Evolutionary conservation across 106 monocot species (phyloP).

Genomic region (Agapanthus africanus): DNA sequence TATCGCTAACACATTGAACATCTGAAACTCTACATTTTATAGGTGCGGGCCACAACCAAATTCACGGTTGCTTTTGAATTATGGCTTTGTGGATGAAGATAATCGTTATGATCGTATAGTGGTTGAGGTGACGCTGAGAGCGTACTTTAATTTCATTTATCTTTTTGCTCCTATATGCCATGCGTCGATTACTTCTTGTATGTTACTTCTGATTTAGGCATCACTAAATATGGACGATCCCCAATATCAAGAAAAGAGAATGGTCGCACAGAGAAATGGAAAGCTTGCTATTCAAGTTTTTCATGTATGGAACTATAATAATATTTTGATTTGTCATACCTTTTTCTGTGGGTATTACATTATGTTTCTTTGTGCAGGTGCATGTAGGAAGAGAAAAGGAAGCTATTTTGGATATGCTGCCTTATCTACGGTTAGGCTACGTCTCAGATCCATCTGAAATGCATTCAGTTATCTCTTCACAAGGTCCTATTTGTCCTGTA

Average conservation of each 20-base stretch:
- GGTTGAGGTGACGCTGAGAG: slow-evolving; percentile 64
- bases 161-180: background rate
- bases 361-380: slow-evolving; percentile 39
- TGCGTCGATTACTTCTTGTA: background rate
- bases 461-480: slow-evolving; percentile 84
- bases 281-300: slow-evolving; percentile 85
- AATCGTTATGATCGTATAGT: slow-evolving; percentile 89
- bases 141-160: slow-evolving; percentile 6
- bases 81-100: slow-evolving; percentile 99
- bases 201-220: slow-evolving; percentile 35
- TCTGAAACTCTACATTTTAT: slow-evolving; percentile 20
- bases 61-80: slow-evolving; percentile 90
- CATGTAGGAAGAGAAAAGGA: slow-evolving; percentile 88
- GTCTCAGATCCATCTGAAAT: slow-evolving; percentile 87
- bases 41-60: slow-evolving; percentile 99
- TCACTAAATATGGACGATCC: slow-evolving; percentile 88
- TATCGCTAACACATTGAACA: background rate
- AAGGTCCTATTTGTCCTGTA: slow-evolving; percentile 87
- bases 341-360: slow-evolving; percentile 7
- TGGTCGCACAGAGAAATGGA: slow-evolving; percentile 96
- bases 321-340: slow-evolving; percentile 5
- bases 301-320: slow-evolving; percentile 45
- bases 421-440: slow-evolving; percentile 87
- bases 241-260: slow-evolving; percentile 95
- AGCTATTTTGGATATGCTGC: slow-evolving; percentile 86